A percentile compares a stretch with the other conserved stretches of the same genome.
Evolutionary conservation across 805 yeast species (phyloP).

Genomic region (Torulaspora maleeae): DNA sequence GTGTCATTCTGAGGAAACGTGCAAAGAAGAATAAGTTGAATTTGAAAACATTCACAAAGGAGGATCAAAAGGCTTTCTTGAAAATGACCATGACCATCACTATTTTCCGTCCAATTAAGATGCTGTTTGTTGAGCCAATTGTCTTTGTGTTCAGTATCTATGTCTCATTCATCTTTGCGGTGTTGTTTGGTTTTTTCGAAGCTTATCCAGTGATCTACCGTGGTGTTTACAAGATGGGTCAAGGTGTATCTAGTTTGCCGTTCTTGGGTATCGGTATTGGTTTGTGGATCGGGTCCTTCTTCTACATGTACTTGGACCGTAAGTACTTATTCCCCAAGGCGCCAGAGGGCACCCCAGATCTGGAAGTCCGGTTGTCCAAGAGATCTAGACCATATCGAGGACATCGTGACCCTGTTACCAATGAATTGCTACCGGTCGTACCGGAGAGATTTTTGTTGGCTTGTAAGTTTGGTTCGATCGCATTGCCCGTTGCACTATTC

Average conservation of each 20-base stretch:
- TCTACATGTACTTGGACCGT: constrained; percentile 50
- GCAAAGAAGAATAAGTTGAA: constrained; percentile 57
- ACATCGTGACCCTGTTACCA: constrained; percentile 43
- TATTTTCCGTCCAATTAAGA: constrained; percentile 57
- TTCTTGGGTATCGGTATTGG: constrained; percentile 73
- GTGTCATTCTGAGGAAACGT: constrained; percentile 55
- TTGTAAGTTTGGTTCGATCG: constrained; percentile 63
- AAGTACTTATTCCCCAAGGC: constrained; percentile 49
- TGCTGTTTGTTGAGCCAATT: constrained; percentile 71
- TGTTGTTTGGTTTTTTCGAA: constrained; percentile 73
- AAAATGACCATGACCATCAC: constrained; percentile 47
- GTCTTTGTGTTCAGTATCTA: constrained; percentile 65
- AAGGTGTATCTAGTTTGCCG: constrained; percentile 63
- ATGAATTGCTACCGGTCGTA: constrained; percentile 48
- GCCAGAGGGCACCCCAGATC: constrained; percentile 51
- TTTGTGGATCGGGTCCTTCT: constrained; percentile 48
- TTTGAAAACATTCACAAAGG: constrained; percentile 37
- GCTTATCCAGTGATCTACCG: constrained; percentile 58
- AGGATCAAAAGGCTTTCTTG: constrained; percentile 38
- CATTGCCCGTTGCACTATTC: constrained; percentile 63
- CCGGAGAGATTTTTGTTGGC: constrained; percentile 60
- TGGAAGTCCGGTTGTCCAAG: constrained; percentile 37
- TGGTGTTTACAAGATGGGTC: constrained; percentile 55
- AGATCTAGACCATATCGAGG: constrained; percentile 39
- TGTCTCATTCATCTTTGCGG: constrained; percentile 72